Conservation (phyloP, 2,329 filamentous ascomycete genomes). For the Acrodontium crateriforme region DNA sequence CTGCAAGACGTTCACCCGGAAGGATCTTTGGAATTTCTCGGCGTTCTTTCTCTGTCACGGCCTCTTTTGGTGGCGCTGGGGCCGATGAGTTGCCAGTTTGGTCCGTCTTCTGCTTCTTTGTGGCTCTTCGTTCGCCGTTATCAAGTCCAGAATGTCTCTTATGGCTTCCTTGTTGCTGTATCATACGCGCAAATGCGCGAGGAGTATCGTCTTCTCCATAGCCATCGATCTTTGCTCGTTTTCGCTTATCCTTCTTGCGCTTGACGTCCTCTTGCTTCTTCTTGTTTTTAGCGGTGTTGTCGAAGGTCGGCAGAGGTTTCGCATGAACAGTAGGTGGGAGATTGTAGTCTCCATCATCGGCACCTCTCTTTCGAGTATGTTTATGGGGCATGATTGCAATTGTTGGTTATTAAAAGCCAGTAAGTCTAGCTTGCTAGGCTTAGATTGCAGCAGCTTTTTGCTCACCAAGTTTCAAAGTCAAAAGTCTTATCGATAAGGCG, state of each 20-base stretch:
- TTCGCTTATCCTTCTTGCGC: conserved; percentile 12
- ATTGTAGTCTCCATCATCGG: conserved; percentile 26
- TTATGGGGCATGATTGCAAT: neutral
- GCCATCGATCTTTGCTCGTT: conserved; percentile 24
- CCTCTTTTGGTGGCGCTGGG: conserved; percentile 2
- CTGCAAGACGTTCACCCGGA: conserved; percentile 68
- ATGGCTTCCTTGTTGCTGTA: conserved; percentile 52
- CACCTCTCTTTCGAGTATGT: neutral
- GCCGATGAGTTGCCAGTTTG: conserved; percentile 1
- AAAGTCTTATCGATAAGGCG: too few relatives aligned
- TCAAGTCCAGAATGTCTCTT: conserved; percentile 53
- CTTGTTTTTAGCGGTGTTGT: conserved; percentile 22
- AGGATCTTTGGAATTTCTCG: conserved; percentile 51
- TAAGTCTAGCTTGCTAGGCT: conserved; percentile 35
- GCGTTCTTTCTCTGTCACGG: conserved; percentile 8
- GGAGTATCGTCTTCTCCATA: conserved; percentile 66
- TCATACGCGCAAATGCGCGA: conserved; percentile 71
- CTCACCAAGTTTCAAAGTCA: too few relatives aligned
- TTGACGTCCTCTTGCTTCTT: conserved; percentile 18
- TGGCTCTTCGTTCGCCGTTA: conserved; percentile 43
- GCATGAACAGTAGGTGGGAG: conserved; percentile 49
- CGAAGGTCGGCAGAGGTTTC: conserved; percentile 43
- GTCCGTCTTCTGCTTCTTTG: conserved; percentile 31
- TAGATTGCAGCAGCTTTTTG: too few relatives aligned
- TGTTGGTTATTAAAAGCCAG: conserved; percentile 25